Conservation (phyloP, 2,329 filamentous ascomycete species). For the Xylaria multiplex region DNA sequence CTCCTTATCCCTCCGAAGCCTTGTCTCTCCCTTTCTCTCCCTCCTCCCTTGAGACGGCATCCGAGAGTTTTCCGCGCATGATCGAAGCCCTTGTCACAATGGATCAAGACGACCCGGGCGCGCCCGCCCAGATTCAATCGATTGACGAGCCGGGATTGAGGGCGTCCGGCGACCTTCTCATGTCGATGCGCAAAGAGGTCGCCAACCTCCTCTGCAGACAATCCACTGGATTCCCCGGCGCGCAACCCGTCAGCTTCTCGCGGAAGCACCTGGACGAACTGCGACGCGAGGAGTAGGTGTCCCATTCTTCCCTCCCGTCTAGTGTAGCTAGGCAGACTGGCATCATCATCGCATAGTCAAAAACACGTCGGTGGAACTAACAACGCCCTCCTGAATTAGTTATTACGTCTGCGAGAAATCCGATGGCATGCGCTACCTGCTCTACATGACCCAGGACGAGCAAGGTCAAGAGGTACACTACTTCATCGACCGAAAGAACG, state of each 20-base stretch:
- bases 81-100: conserved; percentile 23
- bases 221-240: conserved; percentile 80
- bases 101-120: conserved; percentile 24
- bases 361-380: conserved; percentile 3
- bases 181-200: conserved; percentile 75
- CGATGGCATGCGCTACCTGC: conserved; percentile 93
- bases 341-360: neutral
- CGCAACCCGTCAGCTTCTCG: conserved; percentile 93
- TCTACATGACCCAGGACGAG: conserved; percentile 81
- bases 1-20: neutral
- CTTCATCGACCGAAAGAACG: conserved; percentile 96
- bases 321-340: neutral
- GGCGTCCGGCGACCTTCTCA: conserved; percentile 68
- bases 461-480: conserved; percentile 77
- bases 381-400: conserved; percentile 52
- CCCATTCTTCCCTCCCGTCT: neutral
- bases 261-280: conserved; percentile 85
- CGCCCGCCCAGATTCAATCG: conserved; percentile 54
- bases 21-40: neutral
- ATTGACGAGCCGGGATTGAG: conserved; percentile 73
- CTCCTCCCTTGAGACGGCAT: neutral
- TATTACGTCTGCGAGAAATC: conserved; percentile 99
- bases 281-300: conserved; percentile 74
- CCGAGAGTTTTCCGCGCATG: neutral
- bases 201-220: conserved; percentile 77